A percentile compares a stretch with the other conserved stretches of the same genome.
Conservation (phyloP, 2,329 filamentous ascomycete genomes). For the Aspergillus aculeatus region DNA sequence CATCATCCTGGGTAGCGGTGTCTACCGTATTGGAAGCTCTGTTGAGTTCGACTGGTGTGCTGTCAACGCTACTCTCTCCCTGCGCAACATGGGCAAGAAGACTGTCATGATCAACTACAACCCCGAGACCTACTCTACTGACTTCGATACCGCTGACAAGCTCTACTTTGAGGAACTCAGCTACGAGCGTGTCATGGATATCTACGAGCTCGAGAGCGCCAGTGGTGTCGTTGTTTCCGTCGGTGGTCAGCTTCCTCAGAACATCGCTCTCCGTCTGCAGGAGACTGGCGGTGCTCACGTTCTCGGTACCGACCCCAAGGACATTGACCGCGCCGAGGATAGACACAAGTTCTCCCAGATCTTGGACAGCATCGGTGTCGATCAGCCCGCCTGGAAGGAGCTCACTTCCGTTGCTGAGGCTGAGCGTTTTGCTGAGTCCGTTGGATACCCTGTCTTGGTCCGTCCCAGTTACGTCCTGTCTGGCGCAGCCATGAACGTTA, state of each 20-base stretch:
- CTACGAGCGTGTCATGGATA: slow-evolving; percentile 98
- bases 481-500: slow-evolving; percentile 97
- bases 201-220: slow-evolving; percentile 87
- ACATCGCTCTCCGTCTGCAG: slow-evolving; percentile 92
- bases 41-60: slow-evolving; percentile 99
- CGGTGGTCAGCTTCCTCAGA: slow-evolving; percentile 93
- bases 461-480: slow-evolving; percentile 95
- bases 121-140: slow-evolving; percentile 77
- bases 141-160: slow-evolving; percentile 85
- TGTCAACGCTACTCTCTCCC: slow-evolving; percentile 80
- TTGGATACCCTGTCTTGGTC: slow-evolving; percentile 92
- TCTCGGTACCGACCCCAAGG: slow-evolving; percentile 85
- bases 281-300: slow-evolving; percentile 87
- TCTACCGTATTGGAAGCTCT: slow-evolving; percentile 95
- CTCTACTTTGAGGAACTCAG: slow-evolving; percentile 96
- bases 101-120: slow-evolving; percentile 97
- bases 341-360: slow-evolving; percentile 98
- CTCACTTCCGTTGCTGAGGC: slow-evolving; percentile 85
- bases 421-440: slow-evolving; percentile 78
- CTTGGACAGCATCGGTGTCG: slow-evolving; percentile 91
- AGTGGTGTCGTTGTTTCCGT: slow-evolving; percentile 91
- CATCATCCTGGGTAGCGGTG: slow-evolving; percentile 86
- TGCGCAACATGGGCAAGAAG: slow-evolving; percentile 88
- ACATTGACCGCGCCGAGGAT: slow-evolving; percentile 98
- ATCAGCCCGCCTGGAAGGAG: slow-evolving; percentile 98